These are phyloP conservation scores for Phytopythium helicoides DNA, from an alignment of 352 stramenopile species.

Conservation along the genomic window DNA sequence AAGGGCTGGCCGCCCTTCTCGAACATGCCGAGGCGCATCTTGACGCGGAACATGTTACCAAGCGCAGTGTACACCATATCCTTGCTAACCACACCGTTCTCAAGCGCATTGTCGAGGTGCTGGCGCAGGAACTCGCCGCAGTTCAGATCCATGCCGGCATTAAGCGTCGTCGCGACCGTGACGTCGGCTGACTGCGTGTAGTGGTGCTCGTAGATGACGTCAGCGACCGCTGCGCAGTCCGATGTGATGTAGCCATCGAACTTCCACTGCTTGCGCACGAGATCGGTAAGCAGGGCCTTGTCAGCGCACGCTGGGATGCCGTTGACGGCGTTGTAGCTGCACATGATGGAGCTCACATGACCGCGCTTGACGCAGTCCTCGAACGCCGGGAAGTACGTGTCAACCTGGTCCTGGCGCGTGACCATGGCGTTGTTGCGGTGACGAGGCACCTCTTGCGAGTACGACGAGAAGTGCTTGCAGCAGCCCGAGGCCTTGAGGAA, in stretches of 20 bases:
- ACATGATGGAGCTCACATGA: slow-evolving; percentile 89
- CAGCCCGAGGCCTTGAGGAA: slow-evolving; percentile 85
- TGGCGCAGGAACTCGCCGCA: slow-evolving; percentile 67
- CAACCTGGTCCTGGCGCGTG: slow-evolving; percentile 79
- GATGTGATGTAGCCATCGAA: slow-evolving; percentile 92
- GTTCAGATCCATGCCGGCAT: slow-evolving; percentile 84
- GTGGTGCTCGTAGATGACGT: slow-evolving; percentile 79
- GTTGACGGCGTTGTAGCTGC: slow-evolving; percentile 95
- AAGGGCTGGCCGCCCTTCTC: slow-evolving; percentile 71
- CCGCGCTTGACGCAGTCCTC: slow-evolving; percentile 79
- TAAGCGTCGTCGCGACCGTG: slow-evolving; percentile 55
- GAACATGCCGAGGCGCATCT: slow-evolving; percentile 91
- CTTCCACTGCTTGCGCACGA: slow-evolving; percentile 77
- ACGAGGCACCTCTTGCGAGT: slow-evolving; percentile 79
- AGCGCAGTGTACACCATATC: slow-evolving; percentile 66
- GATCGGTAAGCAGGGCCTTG: slow-evolving; percentile 64
- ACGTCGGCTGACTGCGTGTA: slow-evolving; percentile 64
- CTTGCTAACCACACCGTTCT: slow-evolving; percentile 56
- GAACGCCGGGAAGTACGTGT: slow-evolving; percentile 90
- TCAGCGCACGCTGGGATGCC: slow-evolving; percentile 90
- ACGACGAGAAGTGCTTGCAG: slow-evolving; percentile 93
- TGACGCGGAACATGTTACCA: slow-evolving; percentile 75
- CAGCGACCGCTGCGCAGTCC: slow-evolving; percentile 88
- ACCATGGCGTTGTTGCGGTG: slow-evolving; percentile 88
- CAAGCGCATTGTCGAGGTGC: slow-evolving; percentile 65